These are phyloP conservation scores for Arabidopsis hybrid DNA, from an alignment of 441 rosid species.

Conservation along the genomic window DNA sequence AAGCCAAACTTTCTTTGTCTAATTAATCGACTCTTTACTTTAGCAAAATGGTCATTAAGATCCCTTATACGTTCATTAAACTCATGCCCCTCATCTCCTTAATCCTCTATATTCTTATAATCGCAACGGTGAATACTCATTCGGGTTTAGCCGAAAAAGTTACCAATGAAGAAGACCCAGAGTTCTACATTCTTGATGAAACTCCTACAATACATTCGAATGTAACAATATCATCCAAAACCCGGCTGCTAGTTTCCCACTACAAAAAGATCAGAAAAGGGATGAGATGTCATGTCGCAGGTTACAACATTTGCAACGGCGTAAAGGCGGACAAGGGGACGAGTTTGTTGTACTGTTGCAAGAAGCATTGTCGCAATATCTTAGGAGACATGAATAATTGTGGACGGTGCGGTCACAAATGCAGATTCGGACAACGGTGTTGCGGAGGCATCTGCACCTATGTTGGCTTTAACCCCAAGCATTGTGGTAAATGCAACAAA, in stretches of 20 bases:
- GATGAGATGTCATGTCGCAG: constrained; percentile 38
- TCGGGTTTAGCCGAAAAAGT: constrained; percentile 30
- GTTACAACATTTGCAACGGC: constrained; percentile 57
- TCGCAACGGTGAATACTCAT: constrained; percentile 41
- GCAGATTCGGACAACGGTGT: constrained; percentile 62
- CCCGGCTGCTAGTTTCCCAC: constrained; percentile 45
- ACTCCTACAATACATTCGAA: constrained; percentile 28
- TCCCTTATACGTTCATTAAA: constrained; percentile 13
- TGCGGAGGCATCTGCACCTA: constrained; percentile 58
- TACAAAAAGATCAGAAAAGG: constrained; percentile 52
- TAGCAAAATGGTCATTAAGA: constrained; percentile 36
- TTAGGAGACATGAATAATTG: constrained; percentile 65
- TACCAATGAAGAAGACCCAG: constrained; percentile 43
- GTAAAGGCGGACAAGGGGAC: constrained; percentile 64
- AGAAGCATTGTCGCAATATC: constrained; percentile 67
- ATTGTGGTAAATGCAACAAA: constrained; percentile 66
- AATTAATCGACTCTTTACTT: neutral
- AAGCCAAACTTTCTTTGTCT: neutral
- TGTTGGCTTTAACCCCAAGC: constrained; percentile 37
- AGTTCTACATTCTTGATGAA: constrained; percentile 53
- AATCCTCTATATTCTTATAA: constrained; percentile 30
- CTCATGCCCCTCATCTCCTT: constrained; percentile 35
- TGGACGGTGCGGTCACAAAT: constrained; percentile 57
- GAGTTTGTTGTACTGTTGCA: constrained; percentile 64
- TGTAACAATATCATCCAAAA: constrained; percentile 36